Evolutionary conservation across 805 yeast species (phyloP).

Genomic region (Ogataea trehaloabstinens): DNA sequence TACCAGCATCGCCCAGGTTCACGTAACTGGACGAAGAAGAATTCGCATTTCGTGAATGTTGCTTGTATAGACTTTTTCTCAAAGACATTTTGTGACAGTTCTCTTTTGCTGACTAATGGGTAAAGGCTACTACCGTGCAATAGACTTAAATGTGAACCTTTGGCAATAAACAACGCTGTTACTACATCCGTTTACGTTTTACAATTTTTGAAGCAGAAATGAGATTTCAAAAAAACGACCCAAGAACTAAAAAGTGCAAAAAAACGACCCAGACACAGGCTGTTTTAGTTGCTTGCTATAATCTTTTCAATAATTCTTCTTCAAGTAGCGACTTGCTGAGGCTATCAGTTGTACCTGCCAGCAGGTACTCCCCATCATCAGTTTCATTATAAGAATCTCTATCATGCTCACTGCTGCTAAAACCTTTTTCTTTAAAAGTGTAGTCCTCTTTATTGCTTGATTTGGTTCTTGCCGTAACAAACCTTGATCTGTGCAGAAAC

Average conservation of each 20-base stretch:
- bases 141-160: neutral
- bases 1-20: conserved; percentile 14
- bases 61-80: conserved; percentile 35
- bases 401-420: conserved; percentile 1
- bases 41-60: conserved; percentile 27
- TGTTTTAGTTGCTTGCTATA: too few relatives aligned
- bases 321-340: conserved; percentile 27
- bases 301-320: conserved; percentile 25
- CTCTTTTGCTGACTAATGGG: conserved; percentile 21
- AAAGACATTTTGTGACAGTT: conserved; percentile 32
- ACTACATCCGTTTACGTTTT: too few relatives aligned
- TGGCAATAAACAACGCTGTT: too few relatives aligned
- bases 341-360: conserved; percentile 23
- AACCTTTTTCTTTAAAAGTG: neutral
- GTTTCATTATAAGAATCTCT: conserved; percentile 1
- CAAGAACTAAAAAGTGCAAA: too few relatives aligned
- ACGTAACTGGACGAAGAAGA: conserved; percentile 20
- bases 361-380: conserved; percentile 14
- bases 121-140: conserved; percentile 26
- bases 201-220: too few relatives aligned
- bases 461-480: conserved; percentile 4
- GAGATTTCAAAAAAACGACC: too few relatives aligned
- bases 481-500: conserved; percentile 23
- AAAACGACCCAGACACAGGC: too few relatives aligned
- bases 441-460: neutral